phyloP scores from a whole-genome alignment of 1,284 basidiomycete genomes.

The Thelephora terrestris region DNA sequence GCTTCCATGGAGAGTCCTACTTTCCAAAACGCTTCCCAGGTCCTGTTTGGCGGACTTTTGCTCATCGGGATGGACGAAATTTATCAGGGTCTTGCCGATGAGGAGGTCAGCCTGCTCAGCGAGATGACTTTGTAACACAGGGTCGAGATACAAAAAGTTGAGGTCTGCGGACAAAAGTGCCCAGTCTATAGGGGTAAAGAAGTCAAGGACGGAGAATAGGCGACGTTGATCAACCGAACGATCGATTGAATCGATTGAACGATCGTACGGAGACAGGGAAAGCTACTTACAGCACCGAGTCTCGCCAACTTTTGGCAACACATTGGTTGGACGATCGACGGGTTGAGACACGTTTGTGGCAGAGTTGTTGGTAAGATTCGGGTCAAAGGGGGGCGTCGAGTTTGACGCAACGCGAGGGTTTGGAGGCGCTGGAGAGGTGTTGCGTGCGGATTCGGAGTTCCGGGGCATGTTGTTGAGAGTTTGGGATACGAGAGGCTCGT shows the following conservation, averaged over 20 bases:
- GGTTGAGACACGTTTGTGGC: slow-evolving; percentile 9
- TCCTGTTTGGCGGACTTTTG: slow-evolving; percentile 69
- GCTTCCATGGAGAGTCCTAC: slow-evolving; percentile 79
- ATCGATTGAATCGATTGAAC: slow-evolving; percentile 21
- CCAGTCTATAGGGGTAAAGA: slow-evolving; percentile 43
- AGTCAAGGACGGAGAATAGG: slow-evolving; percentile 12
- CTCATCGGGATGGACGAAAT: slow-evolving; percentile 89
- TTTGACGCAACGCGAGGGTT: neutral
- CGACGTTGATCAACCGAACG: slow-evolving; percentile 11
- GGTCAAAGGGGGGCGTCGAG: slow-evolving; percentile 8
- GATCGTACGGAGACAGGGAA: slow-evolving; percentile 20
- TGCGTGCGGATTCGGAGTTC: slow-evolving; percentile 21
- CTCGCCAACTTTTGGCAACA: slow-evolving; percentile 48
- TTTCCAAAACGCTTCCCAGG: slow-evolving; percentile 69
- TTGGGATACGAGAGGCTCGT: slow-evolving; percentile 10
- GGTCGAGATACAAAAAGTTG: slow-evolving; percentile 84
- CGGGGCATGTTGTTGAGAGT: slow-evolving; percentile 23
- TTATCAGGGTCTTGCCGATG: slow-evolving; percentile 68
- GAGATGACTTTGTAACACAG: slow-evolving; percentile 71
- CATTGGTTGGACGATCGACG: slow-evolving; percentile 19
- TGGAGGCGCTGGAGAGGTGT: slow-evolving; percentile 10
- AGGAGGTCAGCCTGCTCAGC: slow-evolving; percentile 59
- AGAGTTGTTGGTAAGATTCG: slow-evolving; percentile 9
- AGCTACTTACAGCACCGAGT: slow-evolving; percentile 62
- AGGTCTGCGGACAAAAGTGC: slow-evolving; percentile 63